Conservation (phyloP, 148 eudicot species). For the Heliosperma pusillum region DNA sequence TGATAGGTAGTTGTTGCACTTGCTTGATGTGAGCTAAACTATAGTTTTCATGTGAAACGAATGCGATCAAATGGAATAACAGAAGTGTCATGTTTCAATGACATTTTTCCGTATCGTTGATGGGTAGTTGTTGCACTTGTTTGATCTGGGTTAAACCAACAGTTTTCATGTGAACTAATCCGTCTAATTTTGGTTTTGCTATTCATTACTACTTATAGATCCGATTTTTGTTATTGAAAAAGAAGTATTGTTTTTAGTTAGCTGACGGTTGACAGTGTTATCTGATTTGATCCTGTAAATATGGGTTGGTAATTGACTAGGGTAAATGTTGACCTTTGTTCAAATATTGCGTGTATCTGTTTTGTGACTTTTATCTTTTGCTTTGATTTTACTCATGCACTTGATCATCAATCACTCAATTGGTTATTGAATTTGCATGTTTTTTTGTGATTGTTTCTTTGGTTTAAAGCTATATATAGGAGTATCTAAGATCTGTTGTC, state of each 20-base stretch:
- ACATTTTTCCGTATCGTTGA: neutral
- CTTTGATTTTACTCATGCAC: neutral
- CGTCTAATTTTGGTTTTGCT: neutral
- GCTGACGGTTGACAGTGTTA: neutral
- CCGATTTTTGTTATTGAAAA: neutral
- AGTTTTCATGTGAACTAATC: neutral
- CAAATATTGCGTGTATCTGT: neutral
- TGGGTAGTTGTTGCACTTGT: conserved; percentile 12
- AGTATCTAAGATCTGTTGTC: too few relatives aligned
- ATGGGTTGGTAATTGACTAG: neutral
- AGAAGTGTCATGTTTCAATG: neutral
- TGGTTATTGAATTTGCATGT: neutral
- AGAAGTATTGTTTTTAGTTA: neutral
- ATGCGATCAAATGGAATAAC: too few relatives aligned
- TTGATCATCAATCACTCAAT: conserved; percentile 10
- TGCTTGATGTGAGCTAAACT: conserved; percentile 12
- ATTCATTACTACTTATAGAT: conserved; percentile 12
- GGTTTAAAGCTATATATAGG: too few relatives aligned
- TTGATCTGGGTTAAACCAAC: conserved; percentile 9
- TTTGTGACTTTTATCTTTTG: neutral
- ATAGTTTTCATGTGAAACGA: neutral
- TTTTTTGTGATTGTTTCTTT: neutral
- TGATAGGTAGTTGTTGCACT: neutral
- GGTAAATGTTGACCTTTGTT: conserved; percentile 9
- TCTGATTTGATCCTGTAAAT: neutral